Evolutionary conservation across 495 filamentous ascomycete species (phyloP).

Genomic region (Neurospora sp.): DNA sequence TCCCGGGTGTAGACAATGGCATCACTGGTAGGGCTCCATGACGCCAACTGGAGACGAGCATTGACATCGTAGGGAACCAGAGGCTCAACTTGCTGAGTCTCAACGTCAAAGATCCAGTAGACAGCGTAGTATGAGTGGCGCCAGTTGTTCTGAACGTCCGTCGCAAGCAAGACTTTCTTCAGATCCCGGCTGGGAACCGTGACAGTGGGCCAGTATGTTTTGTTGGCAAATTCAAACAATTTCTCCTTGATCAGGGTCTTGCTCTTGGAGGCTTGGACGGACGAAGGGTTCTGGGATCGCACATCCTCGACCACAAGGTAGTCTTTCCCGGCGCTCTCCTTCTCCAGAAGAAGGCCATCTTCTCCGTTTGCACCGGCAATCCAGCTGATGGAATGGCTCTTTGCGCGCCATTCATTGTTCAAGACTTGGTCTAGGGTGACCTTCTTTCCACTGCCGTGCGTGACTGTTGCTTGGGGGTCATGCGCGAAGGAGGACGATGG

Average conservation of each 20-base stretch:
- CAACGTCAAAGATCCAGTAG: constrained; percentile 94
- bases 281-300: constrained; percentile 34
- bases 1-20: constrained; percentile 73
- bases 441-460: constrained; percentile 60
- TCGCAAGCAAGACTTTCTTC: constrained; percentile 72
- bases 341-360: constrained; percentile 75
- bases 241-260: constrained; percentile 65
- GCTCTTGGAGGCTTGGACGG: constrained; percentile 33
- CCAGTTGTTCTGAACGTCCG: constrained; percentile 66
- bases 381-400: constrained; percentile 71
- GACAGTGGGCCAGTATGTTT: constrained; percentile 40
- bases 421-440: constrained; percentile 77
- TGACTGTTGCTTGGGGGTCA: constrained; percentile 55
- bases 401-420: constrained; percentile 57
- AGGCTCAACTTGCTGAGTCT: constrained; percentile 65
- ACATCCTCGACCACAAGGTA: constrained; percentile 87
- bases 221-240: constrained; percentile 47
- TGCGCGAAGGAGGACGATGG: constrained; percentile 51
- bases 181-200: constrained; percentile 75
- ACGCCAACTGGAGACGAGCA: constrained; percentile 71
- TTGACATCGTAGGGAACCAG: constrained; percentile 59
- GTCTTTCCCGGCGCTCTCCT: constrained; percentile 45
- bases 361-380: constrained; percentile 76
- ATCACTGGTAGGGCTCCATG: constrained; percentile 83
- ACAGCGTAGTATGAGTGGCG: constrained; percentile 73